phyloP scores from a whole-genome alignment of 2,329 filamentous ascomycete genomes.

The Ambrosiella cleistominuta region DNA sequence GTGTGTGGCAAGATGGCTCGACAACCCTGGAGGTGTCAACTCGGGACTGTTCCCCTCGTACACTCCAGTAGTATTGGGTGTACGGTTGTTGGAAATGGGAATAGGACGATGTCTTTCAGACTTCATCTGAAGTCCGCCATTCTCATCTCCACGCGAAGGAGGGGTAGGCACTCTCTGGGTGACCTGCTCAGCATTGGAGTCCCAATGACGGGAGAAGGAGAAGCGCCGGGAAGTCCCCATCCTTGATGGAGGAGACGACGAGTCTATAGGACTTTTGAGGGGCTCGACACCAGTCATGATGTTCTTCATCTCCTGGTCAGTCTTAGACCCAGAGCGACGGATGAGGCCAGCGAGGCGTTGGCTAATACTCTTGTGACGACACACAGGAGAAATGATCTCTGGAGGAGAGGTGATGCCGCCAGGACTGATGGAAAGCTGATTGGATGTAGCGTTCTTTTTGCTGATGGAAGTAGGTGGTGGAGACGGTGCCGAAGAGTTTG shows the following conservation, averaged over 20 bases:
- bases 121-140: neutral
- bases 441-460: neutral
- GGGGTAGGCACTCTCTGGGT: neutral
- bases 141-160: neutral
- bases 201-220: neutral
- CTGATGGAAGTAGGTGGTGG: slow-evolving; percentile 1
- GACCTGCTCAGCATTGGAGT: neutral
- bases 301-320: slow-evolving; percentile 2
- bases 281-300: neutral
- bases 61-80: neutral
- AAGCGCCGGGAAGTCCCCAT: neutral
- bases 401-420: neutral
- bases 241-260: neutral
- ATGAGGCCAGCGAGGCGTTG: neutral
- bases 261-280: neutral
- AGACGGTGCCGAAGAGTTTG: slow-evolving; percentile 1
- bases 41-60: too few species aligned
- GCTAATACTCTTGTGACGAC: neutral
- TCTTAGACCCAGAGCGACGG: neutral
- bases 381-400: slow-evolving; percentile 1
- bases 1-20: neutral
- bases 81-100: neutral
- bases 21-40: neutral
- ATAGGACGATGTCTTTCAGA: neutral
- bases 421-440: neutral